Percentiles rank a stretch among this genome's conserved stretches.
Evolutionary conservation across 331 rosid genomes (phyloP).

Genomic region (Spiraea crenata): DNA sequence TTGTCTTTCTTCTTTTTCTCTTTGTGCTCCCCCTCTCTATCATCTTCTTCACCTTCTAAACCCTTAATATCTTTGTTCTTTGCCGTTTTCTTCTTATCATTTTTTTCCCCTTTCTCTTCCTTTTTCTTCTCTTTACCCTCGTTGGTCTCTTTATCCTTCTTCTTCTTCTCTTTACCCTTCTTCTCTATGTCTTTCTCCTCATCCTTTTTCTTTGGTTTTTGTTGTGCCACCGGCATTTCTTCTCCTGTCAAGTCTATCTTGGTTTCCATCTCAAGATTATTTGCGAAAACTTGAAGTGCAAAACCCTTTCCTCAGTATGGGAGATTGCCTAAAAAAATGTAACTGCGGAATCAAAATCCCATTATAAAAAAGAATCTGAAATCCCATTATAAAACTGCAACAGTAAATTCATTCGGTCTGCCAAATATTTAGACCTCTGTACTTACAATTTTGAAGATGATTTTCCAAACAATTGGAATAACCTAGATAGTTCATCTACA

Average conservation of each 20-base stretch:
- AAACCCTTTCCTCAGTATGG: background rate
- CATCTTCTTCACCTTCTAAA: slow-evolving; percentile 1
- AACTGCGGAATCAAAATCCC: background rate
- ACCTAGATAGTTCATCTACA: background rate
- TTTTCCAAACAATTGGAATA: background rate
- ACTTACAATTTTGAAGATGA: background rate
- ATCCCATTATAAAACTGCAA: background rate
- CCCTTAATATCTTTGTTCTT: background rate
- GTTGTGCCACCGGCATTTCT: slow-evolving; percentile 31
- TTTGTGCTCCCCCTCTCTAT: slow-evolving; percentile 18
- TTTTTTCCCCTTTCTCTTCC: background rate
- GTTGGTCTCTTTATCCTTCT: background rate
- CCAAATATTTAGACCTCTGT: background rate
- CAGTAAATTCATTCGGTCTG: background rate
- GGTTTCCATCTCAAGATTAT: slow-evolving; percentile 44
- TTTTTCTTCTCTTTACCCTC: background rate
- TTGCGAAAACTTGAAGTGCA: background rate
- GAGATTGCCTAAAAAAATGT: background rate
- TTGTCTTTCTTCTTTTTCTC: slow-evolving; percentile 16
- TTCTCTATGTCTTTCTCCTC: slow-evolving; percentile 11
- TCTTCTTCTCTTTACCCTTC: slow-evolving; percentile 2
- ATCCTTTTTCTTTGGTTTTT: slow-evolving; percentile 26
- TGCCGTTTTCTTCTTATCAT: background rate
- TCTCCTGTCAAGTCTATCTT: slow-evolving; percentile 23
- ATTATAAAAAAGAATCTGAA: background rate